A percentile compares a stretch with the other conserved stretches of the same genome.
Conservation (phyloP, 148 eudicot species). For the Chenopodium formosanum region DNA sequence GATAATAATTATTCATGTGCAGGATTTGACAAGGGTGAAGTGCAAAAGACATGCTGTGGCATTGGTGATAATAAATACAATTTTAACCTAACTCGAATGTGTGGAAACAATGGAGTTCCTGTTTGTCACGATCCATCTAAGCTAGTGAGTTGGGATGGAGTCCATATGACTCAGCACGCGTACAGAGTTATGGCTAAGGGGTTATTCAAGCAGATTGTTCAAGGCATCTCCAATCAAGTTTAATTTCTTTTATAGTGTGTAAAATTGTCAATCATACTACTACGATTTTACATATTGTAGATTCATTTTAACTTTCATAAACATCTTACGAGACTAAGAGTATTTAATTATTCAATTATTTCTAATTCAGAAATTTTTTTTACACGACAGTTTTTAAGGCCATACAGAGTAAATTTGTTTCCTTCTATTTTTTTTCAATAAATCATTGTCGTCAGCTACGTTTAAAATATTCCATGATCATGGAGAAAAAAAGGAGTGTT, state of each 20-base stretch:
- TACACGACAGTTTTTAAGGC: too few relatives aligned
- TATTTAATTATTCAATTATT: too few relatives aligned
- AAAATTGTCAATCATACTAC: not conserved
- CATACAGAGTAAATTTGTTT: too few relatives aligned
- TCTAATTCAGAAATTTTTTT: not conserved
- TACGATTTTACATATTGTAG: not conserved
- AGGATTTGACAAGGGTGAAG: constrained; percentile 22
- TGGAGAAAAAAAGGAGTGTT: too few relatives aligned
- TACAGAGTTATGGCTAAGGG: not conserved
- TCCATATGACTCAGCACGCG: constrained; percentile 14
- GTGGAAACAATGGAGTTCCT: constrained; percentile 6
- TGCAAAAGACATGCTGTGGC: constrained; percentile 31
- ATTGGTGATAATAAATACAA: constrained; percentile 21
- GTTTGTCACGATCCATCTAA: not conserved
- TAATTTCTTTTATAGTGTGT: not conserved
- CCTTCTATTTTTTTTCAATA: too few relatives aligned
- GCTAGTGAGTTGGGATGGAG: constrained; percentile 25
- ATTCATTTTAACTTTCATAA: not conserved
- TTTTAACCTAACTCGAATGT: not conserved
- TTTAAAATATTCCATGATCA: too few relatives aligned
- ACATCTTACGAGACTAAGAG: not conserved
- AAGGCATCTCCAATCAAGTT: not conserved
- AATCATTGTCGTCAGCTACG: too few relatives aligned
- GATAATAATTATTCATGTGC: not conserved
- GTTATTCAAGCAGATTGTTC: not conserved